phyloP scores from a whole-genome alignment of 805 yeast species.

The Metschnikowia amazonensis region DNA sequence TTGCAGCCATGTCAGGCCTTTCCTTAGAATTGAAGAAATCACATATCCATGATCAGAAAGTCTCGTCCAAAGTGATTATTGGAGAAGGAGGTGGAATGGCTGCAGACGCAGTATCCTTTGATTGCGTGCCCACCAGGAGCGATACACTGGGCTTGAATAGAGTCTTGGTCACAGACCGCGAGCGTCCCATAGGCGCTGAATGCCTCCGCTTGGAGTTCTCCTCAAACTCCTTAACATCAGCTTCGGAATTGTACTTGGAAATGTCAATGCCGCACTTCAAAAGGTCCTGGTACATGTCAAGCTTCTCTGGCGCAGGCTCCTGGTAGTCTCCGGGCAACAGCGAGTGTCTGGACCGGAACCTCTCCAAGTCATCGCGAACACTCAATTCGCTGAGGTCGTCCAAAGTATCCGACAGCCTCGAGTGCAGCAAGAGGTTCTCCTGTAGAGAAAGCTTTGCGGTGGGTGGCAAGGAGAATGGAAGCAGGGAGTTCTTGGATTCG shows the following conservation, averaged over 20 bases:
- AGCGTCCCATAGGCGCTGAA: slow-evolving; percentile 14
- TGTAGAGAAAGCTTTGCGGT: slow-evolving; percentile 31
- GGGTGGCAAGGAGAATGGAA: slow-evolving; percentile 12
- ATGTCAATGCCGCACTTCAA: slow-evolving; percentile 32
- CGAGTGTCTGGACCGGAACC: slow-evolving; percentile 23
- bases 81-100: slow-evolving; percentile 25
- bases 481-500: neutral
- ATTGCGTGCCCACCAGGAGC: slow-evolving; percentile 22
- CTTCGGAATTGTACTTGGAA: slow-evolving; percentile 21
- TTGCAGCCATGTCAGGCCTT: no score
- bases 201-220: neutral
- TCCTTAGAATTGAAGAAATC: no score
- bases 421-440: slow-evolving; percentile 35
- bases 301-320: slow-evolving; percentile 36
- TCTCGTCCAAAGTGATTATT: slow-evolving; percentile 39
- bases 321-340: slow-evolving; percentile 16
- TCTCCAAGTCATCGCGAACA: slow-evolving; percentile 21
- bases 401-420: slow-evolving; percentile 27
- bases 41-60: no score
- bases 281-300: slow-evolving; percentile 28
- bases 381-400: slow-evolving; percentile 19
- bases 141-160: slow-evolving; percentile 34
- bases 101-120: slow-evolving; percentile 1
- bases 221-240: slow-evolving; percentile 22
- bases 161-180: slow-evolving; percentile 33